Evolutionary conservation across 768 basidiomycete genomes (phyloP).

Genomic region (Leccinum variicolor): DNA sequence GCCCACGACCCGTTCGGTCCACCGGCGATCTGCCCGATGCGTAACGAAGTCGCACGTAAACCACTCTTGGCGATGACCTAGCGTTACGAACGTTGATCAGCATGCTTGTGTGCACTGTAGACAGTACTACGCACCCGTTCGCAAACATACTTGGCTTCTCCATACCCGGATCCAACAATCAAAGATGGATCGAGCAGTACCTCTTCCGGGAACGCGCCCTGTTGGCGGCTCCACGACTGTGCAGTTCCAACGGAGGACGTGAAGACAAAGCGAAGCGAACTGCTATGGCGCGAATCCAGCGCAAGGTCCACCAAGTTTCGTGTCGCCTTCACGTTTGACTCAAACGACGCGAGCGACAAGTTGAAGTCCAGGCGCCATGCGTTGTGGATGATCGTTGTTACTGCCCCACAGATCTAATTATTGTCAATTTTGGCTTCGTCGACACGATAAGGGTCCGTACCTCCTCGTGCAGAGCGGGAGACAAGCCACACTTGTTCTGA

Average conservation of each 20-base stretch:
- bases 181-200: slow-evolving; percentile 24
- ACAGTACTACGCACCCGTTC: slow-evolving; percentile 30
- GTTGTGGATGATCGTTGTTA: slow-evolving; percentile 30
- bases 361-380: slow-evolving; percentile 38
- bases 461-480: slow-evolving; percentile 25
- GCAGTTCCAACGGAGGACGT: slow-evolving; percentile 22
- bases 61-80: slow-evolving; percentile 28
- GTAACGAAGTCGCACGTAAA: slow-evolving; percentile 20
- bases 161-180: slow-evolving; percentile 36
- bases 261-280: slow-evolving; percentile 21
- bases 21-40: slow-evolving; percentile 35
- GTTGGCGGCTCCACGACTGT: slow-evolving; percentile 22
- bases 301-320: slow-evolving; percentile 33
- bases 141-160: slow-evolving; percentile 36
- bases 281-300: slow-evolving; percentile 24
- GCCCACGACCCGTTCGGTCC: slow-evolving; percentile 35
- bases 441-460: slow-evolving; percentile 10
- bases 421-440: background rate
- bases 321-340: slow-evolving; percentile 33
- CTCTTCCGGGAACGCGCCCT: slow-evolving; percentile 28
- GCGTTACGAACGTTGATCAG: background rate
- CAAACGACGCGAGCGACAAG: slow-evolving; percentile 34
- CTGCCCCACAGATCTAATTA: slow-evolving; percentile 14
- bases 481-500: slow-evolving; percentile 28
- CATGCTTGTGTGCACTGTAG: background rate